Evolutionary conservation across 2,329 filamentous ascomycete species (phyloP).

Genomic region (Myriosclerotinia curreyana): DNA sequence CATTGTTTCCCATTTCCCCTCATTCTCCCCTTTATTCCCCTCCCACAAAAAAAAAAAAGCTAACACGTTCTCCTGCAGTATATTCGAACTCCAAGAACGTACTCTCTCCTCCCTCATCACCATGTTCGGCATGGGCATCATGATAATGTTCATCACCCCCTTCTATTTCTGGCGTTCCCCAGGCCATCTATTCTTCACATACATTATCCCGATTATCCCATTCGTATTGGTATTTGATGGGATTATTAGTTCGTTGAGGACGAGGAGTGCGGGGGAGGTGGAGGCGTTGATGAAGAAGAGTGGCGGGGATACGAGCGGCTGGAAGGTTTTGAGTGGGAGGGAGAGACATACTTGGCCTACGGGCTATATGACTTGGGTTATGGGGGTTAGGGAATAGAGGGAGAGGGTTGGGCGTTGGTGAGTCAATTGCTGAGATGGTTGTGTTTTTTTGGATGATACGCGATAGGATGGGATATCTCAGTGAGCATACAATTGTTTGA

Average conservation of each 20-base stretch:
- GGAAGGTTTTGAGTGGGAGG: slow-evolving; percentile 44
- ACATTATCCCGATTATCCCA: slow-evolving; percentile 63
- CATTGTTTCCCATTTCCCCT: no score
- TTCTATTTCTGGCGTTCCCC: slow-evolving; percentile 45
- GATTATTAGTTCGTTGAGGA: slow-evolving; percentile 62
- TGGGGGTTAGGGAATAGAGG: slow-evolving; percentile 41
- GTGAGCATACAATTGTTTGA: background rate
- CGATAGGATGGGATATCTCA: background rate
- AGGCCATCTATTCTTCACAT: slow-evolving; percentile 59
- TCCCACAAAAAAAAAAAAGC: background rate
- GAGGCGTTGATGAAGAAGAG: slow-evolving; percentile 55
- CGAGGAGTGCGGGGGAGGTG: slow-evolving; percentile 64
- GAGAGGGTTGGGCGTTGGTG: background rate
- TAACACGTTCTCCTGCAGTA: slow-evolving; percentile 42
- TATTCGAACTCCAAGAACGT: slow-evolving; percentile 73
- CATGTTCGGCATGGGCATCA: slow-evolving; percentile 51
- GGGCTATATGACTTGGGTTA: slow-evolving; percentile 47
- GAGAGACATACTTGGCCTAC: slow-evolving; percentile 48
- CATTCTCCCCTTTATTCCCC: no score
- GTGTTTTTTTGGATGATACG: no score
- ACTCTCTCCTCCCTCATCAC: slow-evolving; percentile 53
- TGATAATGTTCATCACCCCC: slow-evolving; percentile 51
- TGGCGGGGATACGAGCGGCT: slow-evolving; percentile 44
- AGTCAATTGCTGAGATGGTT: no score
- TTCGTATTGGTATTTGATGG: slow-evolving; percentile 69